Evolutionary conservation across 2,329 filamentous ascomycete species (phyloP).

Genomic region (Chaetomiaceae sp.): DNA sequence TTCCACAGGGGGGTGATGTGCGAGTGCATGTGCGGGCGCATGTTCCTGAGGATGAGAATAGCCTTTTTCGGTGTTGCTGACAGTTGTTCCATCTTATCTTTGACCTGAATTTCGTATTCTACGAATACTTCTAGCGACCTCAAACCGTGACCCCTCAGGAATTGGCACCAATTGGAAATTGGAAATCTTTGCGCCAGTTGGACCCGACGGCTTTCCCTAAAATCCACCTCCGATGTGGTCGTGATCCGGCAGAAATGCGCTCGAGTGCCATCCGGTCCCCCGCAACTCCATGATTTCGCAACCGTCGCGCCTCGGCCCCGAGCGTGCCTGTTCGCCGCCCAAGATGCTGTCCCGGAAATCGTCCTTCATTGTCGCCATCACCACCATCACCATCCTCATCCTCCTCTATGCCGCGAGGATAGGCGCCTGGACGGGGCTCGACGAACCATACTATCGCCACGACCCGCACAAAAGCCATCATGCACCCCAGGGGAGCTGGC

Average conservation of each 20-base stretch:
- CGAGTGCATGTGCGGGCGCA: too few species aligned
- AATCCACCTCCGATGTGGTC: too few species aligned
- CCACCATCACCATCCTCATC: constrained; percentile 29
- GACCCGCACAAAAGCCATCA: constrained; percentile 19
- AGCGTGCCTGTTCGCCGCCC: constrained; percentile 11
- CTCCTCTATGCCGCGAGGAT: constrained; percentile 35
- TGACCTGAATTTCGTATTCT: not conserved
- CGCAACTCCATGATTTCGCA: constrained; percentile 11
- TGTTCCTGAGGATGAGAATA: too few species aligned
- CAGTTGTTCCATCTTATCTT: not conserved
- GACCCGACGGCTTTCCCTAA: too few species aligned
- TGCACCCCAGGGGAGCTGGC: constrained; percentile 14
- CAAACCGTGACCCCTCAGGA: too few species aligned
- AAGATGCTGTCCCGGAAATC: constrained; percentile 32
- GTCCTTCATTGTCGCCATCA: constrained; percentile 27
- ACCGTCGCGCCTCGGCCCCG: constrained; percentile 4
- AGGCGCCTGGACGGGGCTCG: constrained; percentile 29
- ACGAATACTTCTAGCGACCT: not conserved
- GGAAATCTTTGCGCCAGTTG: too few species aligned
- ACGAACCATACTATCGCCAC: constrained; percentile 29
- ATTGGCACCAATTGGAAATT: too few species aligned
- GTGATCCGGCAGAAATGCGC: constrained; percentile 9
- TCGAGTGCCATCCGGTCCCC: not conserved
- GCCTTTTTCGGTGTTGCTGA: too few species aligned
- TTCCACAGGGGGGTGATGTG: too few species aligned